phyloP scores from a whole-genome alignment of 1,284 basidiomycete species.

The Ceratobasidium theobromae region DNA sequence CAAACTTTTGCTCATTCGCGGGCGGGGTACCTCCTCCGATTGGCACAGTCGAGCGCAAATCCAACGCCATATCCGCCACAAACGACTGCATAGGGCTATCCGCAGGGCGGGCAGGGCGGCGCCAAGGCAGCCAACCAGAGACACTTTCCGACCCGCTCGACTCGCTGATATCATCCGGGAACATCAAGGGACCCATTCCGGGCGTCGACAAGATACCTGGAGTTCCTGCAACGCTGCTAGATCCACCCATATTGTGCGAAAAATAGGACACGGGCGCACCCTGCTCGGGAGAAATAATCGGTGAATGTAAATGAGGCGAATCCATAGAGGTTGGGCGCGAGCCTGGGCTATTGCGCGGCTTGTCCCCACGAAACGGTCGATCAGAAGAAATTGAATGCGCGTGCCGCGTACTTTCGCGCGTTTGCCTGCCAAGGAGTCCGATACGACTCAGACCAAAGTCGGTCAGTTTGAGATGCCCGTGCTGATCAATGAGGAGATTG shows the following conservation, averaged over 20 bases:
- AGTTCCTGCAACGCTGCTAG: constrained; percentile 50
- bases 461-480: constrained; percentile 90
- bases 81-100: constrained; percentile 82
- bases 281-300: constrained; percentile 58
- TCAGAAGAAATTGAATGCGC: constrained; percentile 46
- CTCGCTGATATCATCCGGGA: constrained; percentile 74
- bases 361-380: constrained; percentile 43
- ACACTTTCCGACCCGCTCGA: constrained; percentile 83
- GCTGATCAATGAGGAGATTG: constrained; percentile 94
- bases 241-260: constrained; percentile 67
- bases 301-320: constrained; percentile 74
- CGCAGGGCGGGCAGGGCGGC: constrained; percentile 47
- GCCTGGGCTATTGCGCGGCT: constrained; percentile 61
- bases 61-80: constrained; percentile 76
- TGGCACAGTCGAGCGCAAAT: constrained; percentile 65
- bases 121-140: constrained; percentile 55
- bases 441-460: constrained; percentile 98
- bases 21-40: constrained; percentile 63
- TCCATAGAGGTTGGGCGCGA: constrained; percentile 81
- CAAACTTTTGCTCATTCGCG: constrained; percentile 76
- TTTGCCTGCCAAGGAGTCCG: constrained; percentile 95
- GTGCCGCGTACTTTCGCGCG: constrained; percentile 65
- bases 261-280: constrained; percentile 49
- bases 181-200: constrained; percentile 18
- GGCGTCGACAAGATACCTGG: constrained; percentile 22